Percentiles rank a stretch among this genome's conserved stretches.
Conservation (phyloP, 164 flowering plant species). For the Vitis labrusca region DNA sequence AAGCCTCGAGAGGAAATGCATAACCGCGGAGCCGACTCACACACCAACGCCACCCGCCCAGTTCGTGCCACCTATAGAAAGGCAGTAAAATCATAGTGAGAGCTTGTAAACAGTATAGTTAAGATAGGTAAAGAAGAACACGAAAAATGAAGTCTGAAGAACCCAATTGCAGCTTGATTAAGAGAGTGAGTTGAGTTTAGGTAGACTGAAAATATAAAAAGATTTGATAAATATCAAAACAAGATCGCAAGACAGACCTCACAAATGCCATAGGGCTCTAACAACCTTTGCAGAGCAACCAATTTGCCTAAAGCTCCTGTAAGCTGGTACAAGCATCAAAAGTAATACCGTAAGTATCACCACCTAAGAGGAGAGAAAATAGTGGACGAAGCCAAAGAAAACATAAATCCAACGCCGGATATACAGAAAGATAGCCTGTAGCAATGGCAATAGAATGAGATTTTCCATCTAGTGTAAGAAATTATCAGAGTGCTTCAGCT, state of each 20-base stretch:
- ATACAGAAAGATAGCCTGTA: too few relatives aligned
- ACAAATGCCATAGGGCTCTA: slow-evolving; percentile 97
- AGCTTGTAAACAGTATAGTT: too few relatives aligned
- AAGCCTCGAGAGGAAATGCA: slow-evolving; percentile 41
- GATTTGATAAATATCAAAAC: neutral
- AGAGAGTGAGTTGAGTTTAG: neutral
- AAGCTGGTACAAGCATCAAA: slow-evolving; percentile 44
- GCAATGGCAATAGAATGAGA: too few relatives aligned
- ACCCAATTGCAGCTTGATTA: too few relatives aligned
- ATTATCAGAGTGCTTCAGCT: too few relatives aligned
- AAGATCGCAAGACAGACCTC: slow-evolving; percentile 60
- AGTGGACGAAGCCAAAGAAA: neutral
- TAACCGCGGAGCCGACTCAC: slow-evolving; percentile 88
- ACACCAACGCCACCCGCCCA: slow-evolving; percentile 77
- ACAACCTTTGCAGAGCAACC: slow-evolving; percentile 92
- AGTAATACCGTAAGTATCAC: neutral
- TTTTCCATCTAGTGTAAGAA: too few relatives aligned
- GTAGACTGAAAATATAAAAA: neutral
- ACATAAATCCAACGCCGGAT: too few relatives aligned
- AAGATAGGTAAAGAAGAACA: too few relatives aligned
- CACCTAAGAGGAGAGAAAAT: neutral
- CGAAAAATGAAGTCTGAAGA: too few relatives aligned
- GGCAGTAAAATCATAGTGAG: neutral
- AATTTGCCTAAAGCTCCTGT: slow-evolving; percentile 92
- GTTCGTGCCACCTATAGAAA: slow-evolving; percentile 83